Evolutionary conservation across 495 filamentous ascomycete species (phyloP), one percentile per base, ranked within the genome.

Genomic region (Talaromyces borbonicus): DNA sequence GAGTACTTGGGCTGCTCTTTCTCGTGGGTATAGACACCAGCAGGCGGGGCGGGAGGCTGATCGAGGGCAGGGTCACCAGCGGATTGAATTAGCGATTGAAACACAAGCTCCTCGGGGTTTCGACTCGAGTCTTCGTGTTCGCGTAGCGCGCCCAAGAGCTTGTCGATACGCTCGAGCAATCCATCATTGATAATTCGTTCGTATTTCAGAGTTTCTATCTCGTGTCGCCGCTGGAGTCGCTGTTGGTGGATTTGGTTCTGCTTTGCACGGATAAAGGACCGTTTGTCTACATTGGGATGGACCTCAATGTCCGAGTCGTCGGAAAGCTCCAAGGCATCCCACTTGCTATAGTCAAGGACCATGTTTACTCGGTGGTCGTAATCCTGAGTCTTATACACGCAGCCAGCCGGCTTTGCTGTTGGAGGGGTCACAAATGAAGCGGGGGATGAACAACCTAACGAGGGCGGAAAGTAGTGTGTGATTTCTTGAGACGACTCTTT

Each of bases 241-340:
- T 95, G 82, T 57, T 84, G 76, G 59, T 98, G 92, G 58, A 98
- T 98, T 62, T 97, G 88, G 57, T 84, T 81, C 66, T 96, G 92
- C 69, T 97, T 98, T 46, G 92, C 92, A 44, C 92, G 87, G 61
- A 98, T 98, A 68, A 98, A 98, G 45, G 92, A 97, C 2, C 83
- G 81, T 58, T 98, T 98, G 68, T 98, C 92, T 63, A 98, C 92
- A 67, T 98, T 98, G 47, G 93, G 92, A 63, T 98, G 92, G 22
- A 96, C 90, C 66, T 98, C 92, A 57, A 98, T 85, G 61, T 98
- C 92, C 33, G 88, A 95, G 63, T 98, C 92, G 63, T 98, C 92
- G 51, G 86, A 93, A 55, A 98, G 80, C 77, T 98, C 92, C 55
- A 98, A 74, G 35, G 81, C 78, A 59, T 95, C 89, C 87, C 89